These are phyloP conservation scores for Phytophthora sojae DNA, from an alignment of 352 stramenopile species.

Conservation along the genomic window DNA sequence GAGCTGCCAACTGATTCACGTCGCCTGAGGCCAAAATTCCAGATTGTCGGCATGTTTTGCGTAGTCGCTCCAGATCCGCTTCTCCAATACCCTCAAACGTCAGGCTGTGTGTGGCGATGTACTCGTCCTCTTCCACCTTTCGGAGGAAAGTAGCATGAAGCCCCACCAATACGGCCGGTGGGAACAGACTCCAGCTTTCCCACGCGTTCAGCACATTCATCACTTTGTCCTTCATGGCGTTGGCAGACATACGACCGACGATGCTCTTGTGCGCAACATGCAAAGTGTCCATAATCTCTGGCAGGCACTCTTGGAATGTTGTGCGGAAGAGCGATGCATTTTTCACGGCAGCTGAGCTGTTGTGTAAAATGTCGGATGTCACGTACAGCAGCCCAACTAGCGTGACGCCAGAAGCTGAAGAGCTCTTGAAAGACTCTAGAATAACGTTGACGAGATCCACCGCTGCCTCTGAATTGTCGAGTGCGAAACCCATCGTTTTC, in stretches of 20 bases:
- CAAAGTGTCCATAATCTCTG: constrained; percentile 74
- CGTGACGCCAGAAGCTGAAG: constrained; percentile 47
- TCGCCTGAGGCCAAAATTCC: constrained; percentile 65
- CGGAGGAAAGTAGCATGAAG: constrained; percentile 83
- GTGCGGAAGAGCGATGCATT: constrained; percentile 91
- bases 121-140: constrained; percentile 73
- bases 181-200: constrained; percentile 85
- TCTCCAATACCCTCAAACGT: constrained; percentile 30
- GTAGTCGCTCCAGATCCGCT: constrained; percentile 61
- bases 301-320: constrained; percentile 84
- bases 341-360: constrained; percentile 88
- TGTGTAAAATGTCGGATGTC: constrained; percentile 91
- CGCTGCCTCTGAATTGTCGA: constrained; percentile 83
- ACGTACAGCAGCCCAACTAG: constrained; percentile 82
- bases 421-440: constrained; percentile 49
- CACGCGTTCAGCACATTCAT: constrained; percentile 76
- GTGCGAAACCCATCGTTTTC: constrained; percentile 75
- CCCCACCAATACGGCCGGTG: constrained; percentile 74
- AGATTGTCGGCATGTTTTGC: constrained; percentile 72
- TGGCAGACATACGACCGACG: constrained; percentile 77
- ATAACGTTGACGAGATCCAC: constrained; percentile 72
- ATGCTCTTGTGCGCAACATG: constrained; percentile 62
- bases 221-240: constrained; percentile 86
- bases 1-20: constrained; percentile 46
- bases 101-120: constrained; percentile 27